Evolutionary conservation across 2,329 filamentous ascomycete genomes (phyloP).

Genomic region (Parasarocladium wereldwijsianum): DNA sequence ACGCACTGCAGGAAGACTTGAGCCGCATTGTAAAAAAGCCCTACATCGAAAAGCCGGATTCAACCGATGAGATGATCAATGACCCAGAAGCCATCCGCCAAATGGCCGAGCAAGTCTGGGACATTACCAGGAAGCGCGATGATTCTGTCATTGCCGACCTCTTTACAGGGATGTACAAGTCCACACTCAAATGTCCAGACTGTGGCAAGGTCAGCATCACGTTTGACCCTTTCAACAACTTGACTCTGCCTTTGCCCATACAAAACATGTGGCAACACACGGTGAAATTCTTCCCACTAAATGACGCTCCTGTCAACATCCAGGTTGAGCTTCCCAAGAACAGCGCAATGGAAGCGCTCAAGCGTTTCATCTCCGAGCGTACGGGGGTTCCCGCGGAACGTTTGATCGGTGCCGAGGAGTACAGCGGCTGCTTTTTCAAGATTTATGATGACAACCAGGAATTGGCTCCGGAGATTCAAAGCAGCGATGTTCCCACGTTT

Average conservation of each 20-base stretch:
- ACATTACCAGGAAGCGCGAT: constrained; percentile 82
- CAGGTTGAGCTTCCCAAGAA: constrained; percentile 71
- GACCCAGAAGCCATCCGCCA: constrained; percentile 65
- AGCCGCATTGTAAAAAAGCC: constrained; percentile 92
- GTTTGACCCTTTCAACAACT: constrained; percentile 92
- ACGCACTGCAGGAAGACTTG: constrained; percentile 87
- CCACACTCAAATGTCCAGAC: constrained; percentile 78
- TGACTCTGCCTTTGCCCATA: constrained; percentile 81
- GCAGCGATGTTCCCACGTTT: constrained; percentile 52
- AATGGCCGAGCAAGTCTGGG: constrained; percentile 80
- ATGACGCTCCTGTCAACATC: constrained; percentile 54
- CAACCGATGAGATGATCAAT: constrained; percentile 87
- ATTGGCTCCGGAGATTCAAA: constrained; percentile 58
- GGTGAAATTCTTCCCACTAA: constrained; percentile 65
- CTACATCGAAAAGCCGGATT: constrained; percentile 94
- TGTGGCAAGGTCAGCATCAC: constrained; percentile 97
- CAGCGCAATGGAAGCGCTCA: constrained; percentile 51
- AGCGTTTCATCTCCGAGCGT: constrained; percentile 53
- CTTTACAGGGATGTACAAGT: constrained; percentile 97
- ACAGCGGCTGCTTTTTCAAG: constrained; percentile 74
- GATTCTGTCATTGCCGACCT: constrained; percentile 91
- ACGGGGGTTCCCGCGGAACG: constrained; percentile 49
- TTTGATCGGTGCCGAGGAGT: constrained; percentile 72
- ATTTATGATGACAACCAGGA: constrained; percentile 55
- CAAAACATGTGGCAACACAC: constrained; percentile 66